Conservation (phyloP, 129 eudicot species). For the Logfia minima region DNA sequence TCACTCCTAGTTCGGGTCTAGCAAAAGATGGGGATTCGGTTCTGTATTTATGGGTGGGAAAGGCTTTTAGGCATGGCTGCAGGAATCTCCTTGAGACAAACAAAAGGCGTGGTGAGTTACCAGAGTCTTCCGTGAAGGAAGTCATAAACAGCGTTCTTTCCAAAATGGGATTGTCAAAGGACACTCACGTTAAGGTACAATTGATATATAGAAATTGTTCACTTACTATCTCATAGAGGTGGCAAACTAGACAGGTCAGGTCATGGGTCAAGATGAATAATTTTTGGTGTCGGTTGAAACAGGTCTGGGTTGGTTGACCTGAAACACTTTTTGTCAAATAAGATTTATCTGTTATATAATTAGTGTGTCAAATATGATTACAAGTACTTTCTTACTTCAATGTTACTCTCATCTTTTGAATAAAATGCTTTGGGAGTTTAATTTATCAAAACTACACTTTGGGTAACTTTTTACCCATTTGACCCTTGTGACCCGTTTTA, state of each 20-base stretch:
- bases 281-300: too few species aligned
- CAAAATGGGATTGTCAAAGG: conserved; percentile 50
- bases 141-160: conserved; percentile 46
- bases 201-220: background rate
- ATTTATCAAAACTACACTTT: too few species aligned
- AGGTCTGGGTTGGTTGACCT: too few species aligned
- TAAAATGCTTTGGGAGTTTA: background rate
- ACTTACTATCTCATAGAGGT: too few species aligned
- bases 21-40: conserved; percentile 36
- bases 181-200: conserved; percentile 53
- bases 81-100: conserved; percentile 26
- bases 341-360: too few species aligned
- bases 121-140: conserved; percentile 45
- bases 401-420: background rate
- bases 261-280: too few species aligned
- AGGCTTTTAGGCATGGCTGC: conserved; percentile 36
- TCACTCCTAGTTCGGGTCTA: conserved; percentile 37
- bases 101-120: conserved; percentile 33
- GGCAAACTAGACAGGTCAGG: too few species aligned
- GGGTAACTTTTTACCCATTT: background rate
- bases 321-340: too few species aligned
- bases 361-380: background rate
- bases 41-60: conserved; percentile 75
- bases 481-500: background rate
- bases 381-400: background rate